A percentile compares a stretch with the other conserved stretches of the same genome.
Conservation (phyloP, 768 basidiomycete genomes). For the Collybiopsis luxurians region DNA sequence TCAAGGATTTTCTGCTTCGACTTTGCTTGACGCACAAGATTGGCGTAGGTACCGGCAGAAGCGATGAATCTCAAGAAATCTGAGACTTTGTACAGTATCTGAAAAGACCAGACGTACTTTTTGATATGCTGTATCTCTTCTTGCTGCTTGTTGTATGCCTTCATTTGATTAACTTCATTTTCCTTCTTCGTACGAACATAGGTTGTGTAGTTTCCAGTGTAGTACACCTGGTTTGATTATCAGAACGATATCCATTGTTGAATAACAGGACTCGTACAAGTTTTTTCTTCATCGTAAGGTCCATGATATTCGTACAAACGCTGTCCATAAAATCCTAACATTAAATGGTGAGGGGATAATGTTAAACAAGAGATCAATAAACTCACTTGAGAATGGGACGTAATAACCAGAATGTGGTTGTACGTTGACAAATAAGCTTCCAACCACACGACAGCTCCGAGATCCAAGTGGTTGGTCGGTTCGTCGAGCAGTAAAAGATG, state of each 20-base stretch:
- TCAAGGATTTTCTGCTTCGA: conserved; percentile 99
- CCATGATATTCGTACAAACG: conserved; percentile 98
- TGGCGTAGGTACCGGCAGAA: conserved; percentile 99
- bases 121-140: conserved; percentile 99
- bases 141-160: conserved; percentile 97
- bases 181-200: conserved; percentile 95
- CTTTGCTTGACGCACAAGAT: conserved; percentile 97
- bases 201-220: conserved; percentile 95
- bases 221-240: conserved; percentile 94
- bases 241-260: conserved; percentile 88
- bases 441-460: conserved; percentile 98
- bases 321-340: conserved; percentile 34
- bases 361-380: conserved; percentile 96
- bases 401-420: conserved; percentile 97
- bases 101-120: conserved; percentile 54
- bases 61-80: conserved; percentile 76
- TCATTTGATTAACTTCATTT: conserved; percentile 99
- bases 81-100: conserved; percentile 7
- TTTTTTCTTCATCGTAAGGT: conserved; percentile 89
- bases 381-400: conserved; percentile 92
- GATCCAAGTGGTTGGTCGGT: conserved; percentile 90
- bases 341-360: conserved; percentile 82
- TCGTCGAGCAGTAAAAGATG: conserved; percentile 94
- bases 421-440: conserved; percentile 98
- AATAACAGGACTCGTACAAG: conserved; percentile 94